These are phyloP conservation scores for Nannizzia gypsea DNA, from an alignment of 2,329 filamentous ascomycete species.

Conservation along the genomic window DNA sequence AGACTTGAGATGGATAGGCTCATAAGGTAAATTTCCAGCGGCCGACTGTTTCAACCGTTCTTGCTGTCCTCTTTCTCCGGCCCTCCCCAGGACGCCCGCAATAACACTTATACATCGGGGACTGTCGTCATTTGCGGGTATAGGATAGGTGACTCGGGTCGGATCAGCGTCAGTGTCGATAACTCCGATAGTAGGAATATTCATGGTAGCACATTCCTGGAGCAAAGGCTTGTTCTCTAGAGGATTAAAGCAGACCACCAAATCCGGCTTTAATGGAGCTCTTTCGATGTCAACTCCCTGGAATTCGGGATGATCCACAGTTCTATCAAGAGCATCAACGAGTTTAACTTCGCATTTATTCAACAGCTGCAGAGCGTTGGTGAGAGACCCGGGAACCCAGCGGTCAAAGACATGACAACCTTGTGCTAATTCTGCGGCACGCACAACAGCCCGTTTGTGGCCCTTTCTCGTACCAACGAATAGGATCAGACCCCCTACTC, in stretches of 20 bases:
- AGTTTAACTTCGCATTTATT: conserved; percentile 57
- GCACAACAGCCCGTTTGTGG: conserved; percentile 68
- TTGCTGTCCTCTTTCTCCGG: conserved; percentile 64
- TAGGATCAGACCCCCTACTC: conserved; percentile 70
- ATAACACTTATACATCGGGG: conserved; percentile 71
- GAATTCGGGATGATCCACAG: conserved; percentile 43
- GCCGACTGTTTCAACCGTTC: conserved; percentile 53
- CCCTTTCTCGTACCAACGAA: conserved; percentile 81
- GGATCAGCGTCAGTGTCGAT: conserved; percentile 90
- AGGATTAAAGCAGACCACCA: conserved; percentile 87
- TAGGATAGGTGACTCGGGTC: conserved; percentile 89
- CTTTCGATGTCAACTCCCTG: conserved; percentile 31
- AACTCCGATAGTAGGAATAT: conserved; percentile 86
- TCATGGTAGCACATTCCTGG: conserved; percentile 79
- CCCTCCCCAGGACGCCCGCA: conserved; percentile 71
- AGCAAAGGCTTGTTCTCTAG: conserved; percentile 82
- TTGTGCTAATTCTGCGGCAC: conserved; percentile 62
- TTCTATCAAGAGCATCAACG: conserved; percentile 61
- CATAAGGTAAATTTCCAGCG: conserved; percentile 51
- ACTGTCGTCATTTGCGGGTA: conserved; percentile 95
- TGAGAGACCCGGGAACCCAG: conserved; percentile 85
- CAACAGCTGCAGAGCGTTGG: conserved; percentile 87
- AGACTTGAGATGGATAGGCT: conserved; percentile 9
- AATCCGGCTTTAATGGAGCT: conserved; percentile 65
- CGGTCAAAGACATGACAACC: conserved; percentile 84